A percentile compares a stretch with the other conserved stretches of the same genome.
phyloP scores from a whole-genome alignment of 2,329 filamentous ascomycete genomes.

The Thelonectria discophora region DNA sequence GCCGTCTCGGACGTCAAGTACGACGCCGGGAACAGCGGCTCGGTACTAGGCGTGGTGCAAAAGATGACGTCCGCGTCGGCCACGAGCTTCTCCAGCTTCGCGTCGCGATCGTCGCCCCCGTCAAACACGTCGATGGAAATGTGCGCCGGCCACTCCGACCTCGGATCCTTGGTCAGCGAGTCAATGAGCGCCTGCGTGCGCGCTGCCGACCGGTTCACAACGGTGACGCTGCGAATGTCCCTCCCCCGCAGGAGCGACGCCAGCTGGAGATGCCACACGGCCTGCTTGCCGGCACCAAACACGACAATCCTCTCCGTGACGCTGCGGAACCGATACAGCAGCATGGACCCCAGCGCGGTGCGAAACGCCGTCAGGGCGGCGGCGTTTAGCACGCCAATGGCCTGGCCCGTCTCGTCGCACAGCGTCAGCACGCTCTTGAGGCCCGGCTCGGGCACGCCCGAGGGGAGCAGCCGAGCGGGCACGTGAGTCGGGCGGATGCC shows the following conservation, averaged over 20 bases:
- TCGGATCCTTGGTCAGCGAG: slow-evolving; percentile 20
- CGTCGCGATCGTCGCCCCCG: slow-evolving; percentile 15
- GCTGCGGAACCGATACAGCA: slow-evolving; percentile 58
- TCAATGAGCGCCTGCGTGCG: slow-evolving; percentile 37
- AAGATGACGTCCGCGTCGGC: slow-evolving; percentile 43
- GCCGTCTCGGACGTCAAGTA: slow-evolving; percentile 35
- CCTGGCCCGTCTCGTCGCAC: slow-evolving; percentile 64
- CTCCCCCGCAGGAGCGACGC: slow-evolving; percentile 62
- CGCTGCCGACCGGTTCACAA: slow-evolving; percentile 46
- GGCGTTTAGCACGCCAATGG: slow-evolving; percentile 71
- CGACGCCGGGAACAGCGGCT: slow-evolving; percentile 41
- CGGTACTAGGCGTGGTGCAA: slow-evolving; percentile 45
- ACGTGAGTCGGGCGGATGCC: slow-evolving; percentile 42
- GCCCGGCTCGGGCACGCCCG: slow-evolving; percentile 47
- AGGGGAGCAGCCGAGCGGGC: slow-evolving; percentile 18
- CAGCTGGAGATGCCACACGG: slow-evolving; percentile 76
- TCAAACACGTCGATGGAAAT: slow-evolving; percentile 30
- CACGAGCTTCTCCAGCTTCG: slow-evolving; percentile 31
- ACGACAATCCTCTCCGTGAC: slow-evolving; percentile 62
- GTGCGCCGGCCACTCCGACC: slow-evolving; percentile 28
- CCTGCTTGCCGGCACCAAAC: slow-evolving; percentile 76
- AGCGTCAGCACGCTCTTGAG: slow-evolving; percentile 64
- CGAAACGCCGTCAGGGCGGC: slow-evolving; percentile 75
- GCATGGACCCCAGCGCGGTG: slow-evolving; percentile 70
- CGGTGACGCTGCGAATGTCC: slow-evolving; percentile 41